Evolutionary conservation across 2,329 filamentous ascomycete species (phyloP).

Genomic region (Beauveria sp.): DNA sequence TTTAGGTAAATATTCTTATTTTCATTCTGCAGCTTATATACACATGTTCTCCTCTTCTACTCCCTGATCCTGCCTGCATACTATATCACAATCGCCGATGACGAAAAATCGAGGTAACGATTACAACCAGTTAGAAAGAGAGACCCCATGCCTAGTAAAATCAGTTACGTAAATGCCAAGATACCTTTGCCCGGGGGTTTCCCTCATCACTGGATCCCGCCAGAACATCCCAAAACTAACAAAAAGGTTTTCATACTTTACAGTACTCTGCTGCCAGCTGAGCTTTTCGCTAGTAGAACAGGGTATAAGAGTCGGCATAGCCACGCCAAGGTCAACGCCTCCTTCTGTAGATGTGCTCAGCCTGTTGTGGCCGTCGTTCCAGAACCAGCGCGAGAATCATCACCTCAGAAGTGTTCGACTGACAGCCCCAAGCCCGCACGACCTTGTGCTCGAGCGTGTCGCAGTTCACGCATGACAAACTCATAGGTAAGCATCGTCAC

Average conservation of each 20-base stretch:
- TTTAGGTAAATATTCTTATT: neutral
- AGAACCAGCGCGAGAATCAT: neutral
- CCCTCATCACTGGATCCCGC: neutral
- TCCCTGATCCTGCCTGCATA: too few species aligned
- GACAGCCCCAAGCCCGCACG: slow-evolving; percentile 22
- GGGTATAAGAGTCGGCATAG: neutral
- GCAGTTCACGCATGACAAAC: slow-evolving; percentile 54
- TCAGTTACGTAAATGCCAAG: neutral
- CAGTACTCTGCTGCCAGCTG: neutral
- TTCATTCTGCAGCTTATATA: neutral
- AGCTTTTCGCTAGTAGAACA: neutral
- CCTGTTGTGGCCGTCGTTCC: neutral
- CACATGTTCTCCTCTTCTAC: neutral
- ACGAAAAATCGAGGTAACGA: neutral
- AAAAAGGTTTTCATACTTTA: neutral
- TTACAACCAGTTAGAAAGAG: neutral
- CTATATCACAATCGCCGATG: neutral
- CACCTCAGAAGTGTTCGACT: neutral
- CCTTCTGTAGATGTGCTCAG: neutral
- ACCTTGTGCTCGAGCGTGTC: slow-evolving; percentile 34
- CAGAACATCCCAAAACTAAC: neutral
- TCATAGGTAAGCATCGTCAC: slow-evolving; percentile 98
- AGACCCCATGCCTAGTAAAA: neutral
- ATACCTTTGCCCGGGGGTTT: neutral
- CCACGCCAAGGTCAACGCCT: neutral